These are phyloP conservation scores for Athelia psychrophila DNA, from an alignment of 1,284 basidiomycete species.

Conservation along the genomic window DNA sequence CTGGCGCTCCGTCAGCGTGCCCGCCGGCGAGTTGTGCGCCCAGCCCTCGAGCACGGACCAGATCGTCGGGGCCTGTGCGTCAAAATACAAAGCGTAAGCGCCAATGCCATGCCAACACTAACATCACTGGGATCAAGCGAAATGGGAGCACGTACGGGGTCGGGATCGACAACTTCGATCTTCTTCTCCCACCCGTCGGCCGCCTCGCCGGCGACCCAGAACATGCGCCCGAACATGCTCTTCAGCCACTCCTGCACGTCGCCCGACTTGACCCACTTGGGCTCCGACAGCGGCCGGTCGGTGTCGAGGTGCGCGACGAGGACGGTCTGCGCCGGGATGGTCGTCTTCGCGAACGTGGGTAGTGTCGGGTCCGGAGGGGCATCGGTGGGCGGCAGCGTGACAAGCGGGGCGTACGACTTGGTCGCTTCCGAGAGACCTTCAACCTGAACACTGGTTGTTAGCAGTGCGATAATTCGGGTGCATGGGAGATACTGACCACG, in stretches of 20 bases:
- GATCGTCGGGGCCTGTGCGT: slow-evolving; percentile 81
- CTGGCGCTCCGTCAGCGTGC: slow-evolving; percentile 72
- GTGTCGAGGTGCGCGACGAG: slow-evolving; percentile 78
- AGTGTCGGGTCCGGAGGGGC: slow-evolving; percentile 54
- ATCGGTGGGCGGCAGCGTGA: slow-evolving; percentile 36
- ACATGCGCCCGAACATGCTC: slow-evolving; percentile 82
- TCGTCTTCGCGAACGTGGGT: slow-evolving; percentile 61
- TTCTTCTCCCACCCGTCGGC: slow-evolving; percentile 90
- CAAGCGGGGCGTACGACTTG: slow-evolving; percentile 64
- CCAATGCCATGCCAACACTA: slow-evolving; percentile 10
- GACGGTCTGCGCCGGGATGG: slow-evolving; percentile 49
- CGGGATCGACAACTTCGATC: slow-evolving; percentile 89
- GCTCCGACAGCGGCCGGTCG: slow-evolving; percentile 85
- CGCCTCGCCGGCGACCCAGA: slow-evolving; percentile 71
- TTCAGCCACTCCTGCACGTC: slow-evolving; percentile 92
- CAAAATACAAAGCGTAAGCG: slow-evolving; percentile 8
- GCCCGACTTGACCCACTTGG: slow-evolving; percentile 94
- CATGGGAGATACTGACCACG: slow-evolving; percentile 46
- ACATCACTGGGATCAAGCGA: background rate
- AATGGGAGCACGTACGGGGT: slow-evolving; percentile 68
- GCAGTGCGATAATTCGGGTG: slow-evolving; percentile 7
- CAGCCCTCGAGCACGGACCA: slow-evolving; percentile 86
- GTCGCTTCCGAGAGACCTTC: slow-evolving; percentile 73
- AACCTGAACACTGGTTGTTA: slow-evolving; percentile 43
- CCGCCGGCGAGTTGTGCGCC: slow-evolving; percentile 78